Base-by-base conservation (phyloP, 202 grass and related monocot genomes). In the Brachypodium distachyon region DNA sequence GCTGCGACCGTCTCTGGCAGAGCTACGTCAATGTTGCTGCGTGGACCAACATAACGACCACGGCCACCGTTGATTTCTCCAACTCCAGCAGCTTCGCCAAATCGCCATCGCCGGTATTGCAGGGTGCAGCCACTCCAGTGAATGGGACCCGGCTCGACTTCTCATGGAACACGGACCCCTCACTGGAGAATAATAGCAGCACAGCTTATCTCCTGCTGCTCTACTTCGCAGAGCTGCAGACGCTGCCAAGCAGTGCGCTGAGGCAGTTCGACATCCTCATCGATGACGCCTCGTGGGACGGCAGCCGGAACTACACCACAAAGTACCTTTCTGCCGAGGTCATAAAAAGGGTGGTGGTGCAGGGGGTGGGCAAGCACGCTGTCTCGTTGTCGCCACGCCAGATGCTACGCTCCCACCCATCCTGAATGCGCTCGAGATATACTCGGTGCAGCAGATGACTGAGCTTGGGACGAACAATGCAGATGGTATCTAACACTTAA, bases 341-440 rank as follows among this genome's bases (percentile, higher is more conserved):
- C 17, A 22, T 48, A n/a, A 67, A 49, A 43, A 71, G 16, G 49
- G 28, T 5, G 18, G 17, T 54, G 5, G 13, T 54, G 3, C 44
- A 26, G 31, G 71, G 49, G 0, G 41, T 9, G 2, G 42, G 74
- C 3, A 78, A 41, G 12, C 88, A 92, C 4, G 18, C 51, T 3
- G 26, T 81, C 22, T 67, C 82, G 0, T 96, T 23, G 38, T 71
- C 19, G 76, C 81, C 36, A 76, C 83, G 1, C 34, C n/a, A 0
- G 73, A 90, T 40, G 82, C 89, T 1, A 77, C 78, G 3, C 71
- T 86, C 34, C 87, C 87, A 3, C 90, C 90, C 3, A 82, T 88
- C 38, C 56, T 93, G 27, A 97, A 93, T 70, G 93, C 82, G 10
- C 12, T 88, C 0, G 93, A 97, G 77, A 51, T 90, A 17, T 93